Conservation (phyloP, 2,329 filamentous ascomycete species). For the Fusarium multiceps region DNA sequence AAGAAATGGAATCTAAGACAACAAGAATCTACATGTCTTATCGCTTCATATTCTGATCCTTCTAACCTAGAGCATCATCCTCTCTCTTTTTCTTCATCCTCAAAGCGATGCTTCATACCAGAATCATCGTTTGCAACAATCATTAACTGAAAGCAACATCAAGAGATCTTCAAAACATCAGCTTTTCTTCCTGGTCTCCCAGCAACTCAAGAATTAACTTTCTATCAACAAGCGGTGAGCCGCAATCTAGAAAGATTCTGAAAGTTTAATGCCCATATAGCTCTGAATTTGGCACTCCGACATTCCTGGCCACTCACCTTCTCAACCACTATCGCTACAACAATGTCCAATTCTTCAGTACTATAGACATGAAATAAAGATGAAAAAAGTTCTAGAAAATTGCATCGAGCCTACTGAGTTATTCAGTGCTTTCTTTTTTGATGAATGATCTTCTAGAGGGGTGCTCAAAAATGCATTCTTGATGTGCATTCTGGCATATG, state of each 20-base stretch:
- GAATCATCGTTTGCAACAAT: background rate
- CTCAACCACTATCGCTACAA: background rate
- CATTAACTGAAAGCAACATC: conserved; percentile 3
- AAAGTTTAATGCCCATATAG: conserved; percentile 27
- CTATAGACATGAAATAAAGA: background rate
- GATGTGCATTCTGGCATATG: conserved; percentile 25
- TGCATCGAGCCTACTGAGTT: background rate
- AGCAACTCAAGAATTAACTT: conserved; percentile 39
- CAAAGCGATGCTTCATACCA: background rate
- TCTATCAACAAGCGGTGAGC: conserved; percentile 22
- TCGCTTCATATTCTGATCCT: background rate
- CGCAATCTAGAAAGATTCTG: conserved; percentile 28
- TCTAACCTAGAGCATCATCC: background rate
- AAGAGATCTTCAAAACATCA: conserved; percentile 27
- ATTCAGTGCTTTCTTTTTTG: background rate
- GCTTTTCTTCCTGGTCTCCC: conserved; percentile 22
- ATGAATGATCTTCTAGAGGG: conserved; percentile 6
- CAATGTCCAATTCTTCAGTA: background rate
- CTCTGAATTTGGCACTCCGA: conserved; percentile 22
- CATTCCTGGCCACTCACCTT: conserved; percentile 20
- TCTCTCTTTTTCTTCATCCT: background rate
- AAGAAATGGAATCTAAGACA: background rate
- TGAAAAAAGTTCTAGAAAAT: background rate
- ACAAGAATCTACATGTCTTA: background rate
- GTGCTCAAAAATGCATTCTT: conserved; percentile 30